Evolutionary conservation across 805 yeast species (phyloP).

Genomic region (Pachysolen tannophilus): DNA sequence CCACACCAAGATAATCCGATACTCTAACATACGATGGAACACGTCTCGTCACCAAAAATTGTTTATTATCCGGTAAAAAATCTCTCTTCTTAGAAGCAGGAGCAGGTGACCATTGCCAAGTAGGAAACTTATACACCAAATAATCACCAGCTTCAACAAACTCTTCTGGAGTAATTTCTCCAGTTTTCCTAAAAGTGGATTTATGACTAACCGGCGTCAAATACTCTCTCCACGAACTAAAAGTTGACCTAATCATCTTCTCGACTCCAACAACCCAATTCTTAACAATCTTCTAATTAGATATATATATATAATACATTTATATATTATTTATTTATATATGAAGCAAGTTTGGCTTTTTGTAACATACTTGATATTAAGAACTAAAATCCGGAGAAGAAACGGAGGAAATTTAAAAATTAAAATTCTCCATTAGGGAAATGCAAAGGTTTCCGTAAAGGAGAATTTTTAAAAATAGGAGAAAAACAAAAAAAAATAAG

Average conservation of each 20-base stretch:
- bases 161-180: conserved; percentile 94
- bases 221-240: conserved; percentile 84
- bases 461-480: no score
- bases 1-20: conserved; percentile 37
- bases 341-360: no score
- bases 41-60: conserved; percentile 77
- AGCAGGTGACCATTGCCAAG: conserved; percentile 87
- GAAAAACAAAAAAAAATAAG: no score
- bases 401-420: no score
- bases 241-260: conserved; percentile 61
- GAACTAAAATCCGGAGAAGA: no score
- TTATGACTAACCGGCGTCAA: conserved; percentile 82
- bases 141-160: conserved; percentile 94
- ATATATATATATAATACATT: background rate
- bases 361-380: no score
- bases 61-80: conserved; percentile 82
- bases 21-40: conserved; percentile 84
- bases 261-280: no score
- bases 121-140: conserved; percentile 84
- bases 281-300: background rate
- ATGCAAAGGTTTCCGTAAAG: no score
- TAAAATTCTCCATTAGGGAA: no score
- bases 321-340: background rate
- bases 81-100: conserved; percentile 46
- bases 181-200: conserved; percentile 81